Conservation (phyloP, 2,329 filamentous ascomycete species). For the Whalleya microplaca region DNA sequence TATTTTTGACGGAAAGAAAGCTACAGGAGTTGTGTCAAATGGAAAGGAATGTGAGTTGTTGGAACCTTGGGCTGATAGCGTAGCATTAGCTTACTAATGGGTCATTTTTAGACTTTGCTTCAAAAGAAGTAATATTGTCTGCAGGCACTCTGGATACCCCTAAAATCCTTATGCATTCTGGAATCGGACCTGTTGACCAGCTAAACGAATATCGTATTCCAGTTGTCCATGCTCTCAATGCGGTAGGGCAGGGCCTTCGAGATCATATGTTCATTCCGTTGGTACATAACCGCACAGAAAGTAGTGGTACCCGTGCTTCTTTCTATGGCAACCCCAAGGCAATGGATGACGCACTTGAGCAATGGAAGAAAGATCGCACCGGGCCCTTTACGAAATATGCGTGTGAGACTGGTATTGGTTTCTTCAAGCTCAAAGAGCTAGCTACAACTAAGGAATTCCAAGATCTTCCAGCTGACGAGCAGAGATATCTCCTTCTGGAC, state of each 20-base stretch:
- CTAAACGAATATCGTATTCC: slow-evolving; percentile 41
- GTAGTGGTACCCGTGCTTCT: slow-evolving; percentile 45
- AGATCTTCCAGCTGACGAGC: slow-evolving; percentile 47
- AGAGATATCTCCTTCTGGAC: slow-evolving; percentile 48
- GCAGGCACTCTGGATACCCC: slow-evolving; percentile 48
- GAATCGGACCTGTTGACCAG: slow-evolving; percentile 43
- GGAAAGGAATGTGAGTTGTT: slow-evolving; percentile 43
- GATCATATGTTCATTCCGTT: slow-evolving; percentile 46
- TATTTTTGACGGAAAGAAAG: slow-evolving; percentile 49
- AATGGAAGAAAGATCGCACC: slow-evolving; percentile 50
- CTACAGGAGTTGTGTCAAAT: slow-evolving; percentile 48
- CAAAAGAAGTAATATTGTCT: slow-evolving; percentile 48
- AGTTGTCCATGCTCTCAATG: slow-evolving; percentile 39
- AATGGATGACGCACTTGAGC: slow-evolving; percentile 49
- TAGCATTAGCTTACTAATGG: no score
- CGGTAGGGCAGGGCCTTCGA: slow-evolving; percentile 45
- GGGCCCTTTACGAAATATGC: slow-evolving; percentile 45
- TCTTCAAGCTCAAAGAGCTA: slow-evolving; percentile 48
- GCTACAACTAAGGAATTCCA: slow-evolving; percentile 51
- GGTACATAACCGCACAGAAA: slow-evolving; percentile 44
- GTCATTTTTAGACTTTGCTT: slow-evolving; percentile 36
- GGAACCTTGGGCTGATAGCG: neutral
- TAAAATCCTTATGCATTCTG: slow-evolving; percentile 49
- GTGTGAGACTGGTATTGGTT: slow-evolving; percentile 46
- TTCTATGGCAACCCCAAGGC: slow-evolving; percentile 49